Percentiles rank a stretch among this genome's conserved stretches.
phyloP scores from a whole-genome alignment of 2,329 filamentous ascomycete genomes.

The Onygenales sp. region DNA sequence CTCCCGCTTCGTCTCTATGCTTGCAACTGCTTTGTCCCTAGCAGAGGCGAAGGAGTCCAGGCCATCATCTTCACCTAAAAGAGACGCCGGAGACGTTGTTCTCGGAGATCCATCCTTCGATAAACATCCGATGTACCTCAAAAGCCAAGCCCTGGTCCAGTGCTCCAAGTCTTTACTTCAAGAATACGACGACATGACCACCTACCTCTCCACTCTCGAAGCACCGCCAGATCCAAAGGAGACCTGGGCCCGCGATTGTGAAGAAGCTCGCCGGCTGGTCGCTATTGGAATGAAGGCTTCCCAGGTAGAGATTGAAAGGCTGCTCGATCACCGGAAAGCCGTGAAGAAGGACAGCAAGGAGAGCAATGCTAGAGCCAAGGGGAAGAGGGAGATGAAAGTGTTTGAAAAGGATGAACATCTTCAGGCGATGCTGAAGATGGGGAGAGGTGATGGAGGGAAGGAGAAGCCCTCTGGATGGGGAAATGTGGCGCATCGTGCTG shows the following conservation, averaged over 20 bases:
- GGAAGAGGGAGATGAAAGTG: not conserved
- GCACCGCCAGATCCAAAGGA: constrained; percentile 5
- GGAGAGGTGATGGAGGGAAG: not conserved
- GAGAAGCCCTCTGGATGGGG: constrained; percentile 11
- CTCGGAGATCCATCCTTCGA: not conserved
- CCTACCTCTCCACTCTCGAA: constrained; percentile 3
- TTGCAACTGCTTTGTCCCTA: constrained; percentile 6
- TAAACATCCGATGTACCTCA: constrained; percentile 7
- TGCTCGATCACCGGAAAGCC: constrained; percentile 6
- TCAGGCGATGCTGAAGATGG: constrained; percentile 15
- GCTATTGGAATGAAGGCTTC: constrained; percentile 9
- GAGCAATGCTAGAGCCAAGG: not conserved
- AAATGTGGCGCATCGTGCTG: constrained; percentile 7
- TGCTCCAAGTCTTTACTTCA: constrained; percentile 5
- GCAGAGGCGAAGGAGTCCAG: not conserved
- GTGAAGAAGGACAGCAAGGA: not conserved
- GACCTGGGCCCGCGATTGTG: constrained; percentile 10
- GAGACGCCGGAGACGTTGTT: not conserved
- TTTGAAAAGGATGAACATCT: constrained; percentile 11
- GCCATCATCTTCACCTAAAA: not conserved
- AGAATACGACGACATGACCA: constrained; percentile 7
- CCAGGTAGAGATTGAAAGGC: constrained; percentile 8
- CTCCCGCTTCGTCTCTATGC: constrained; percentile 5
- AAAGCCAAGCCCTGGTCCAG: constrained; percentile 5
- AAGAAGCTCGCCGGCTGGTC: constrained; percentile 12